Conservation (phyloP, 2,329 filamentous ascomycete genomes). For the Allantophomopsis cytisporea region DNA sequence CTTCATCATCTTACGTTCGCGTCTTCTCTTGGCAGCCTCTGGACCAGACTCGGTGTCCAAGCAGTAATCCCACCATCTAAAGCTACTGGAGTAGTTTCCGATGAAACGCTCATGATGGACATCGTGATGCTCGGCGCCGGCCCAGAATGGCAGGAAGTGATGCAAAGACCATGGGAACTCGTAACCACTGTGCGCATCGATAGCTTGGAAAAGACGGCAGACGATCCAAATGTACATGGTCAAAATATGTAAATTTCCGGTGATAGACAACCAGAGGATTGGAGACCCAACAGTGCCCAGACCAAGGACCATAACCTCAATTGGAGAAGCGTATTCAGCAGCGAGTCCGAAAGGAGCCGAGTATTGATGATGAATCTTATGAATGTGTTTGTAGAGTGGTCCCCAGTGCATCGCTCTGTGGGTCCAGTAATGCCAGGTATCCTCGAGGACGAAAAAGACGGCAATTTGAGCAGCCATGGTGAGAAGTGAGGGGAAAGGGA, state of each 20-base stretch:
- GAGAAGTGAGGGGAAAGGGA: constrained; percentile 75
- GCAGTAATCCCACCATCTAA: constrained; percentile 96
- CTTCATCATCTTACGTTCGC: constrained; percentile 59
- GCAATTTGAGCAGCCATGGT: constrained; percentile 87
- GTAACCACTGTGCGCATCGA: constrained; percentile 94
- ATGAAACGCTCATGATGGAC: constrained; percentile 97
- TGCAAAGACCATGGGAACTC: constrained; percentile 97
- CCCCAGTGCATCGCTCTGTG: constrained; percentile 91
- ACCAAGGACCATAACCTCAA: constrained; percentile 91
- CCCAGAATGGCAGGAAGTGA: constrained; percentile 96
- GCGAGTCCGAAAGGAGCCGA: constrained; percentile 93
- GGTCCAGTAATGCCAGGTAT: constrained; percentile 96
- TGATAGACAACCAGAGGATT: constrained; percentile 71
- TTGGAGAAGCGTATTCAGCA: constrained; percentile 93
- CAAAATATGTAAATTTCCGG: constrained; percentile 79
- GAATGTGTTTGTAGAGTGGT: constrained; percentile 87
- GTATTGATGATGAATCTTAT: constrained; percentile 99
- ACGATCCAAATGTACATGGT: constrained; percentile 98
- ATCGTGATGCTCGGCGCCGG: constrained; percentile 92
- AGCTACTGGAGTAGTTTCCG: constrained; percentile 94
- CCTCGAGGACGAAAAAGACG: constrained; percentile 91
- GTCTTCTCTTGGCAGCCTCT: constrained; percentile 72
- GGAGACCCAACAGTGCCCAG: constrained; percentile 74
- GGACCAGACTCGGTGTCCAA: constrained; percentile 88
- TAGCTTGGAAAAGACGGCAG: constrained; percentile 87